Evolutionary conservation across 768 basidiomycete species (phyloP), one percentile per base, ranked within the genome.

Genomic region (Pleurotus platypus): DNA sequence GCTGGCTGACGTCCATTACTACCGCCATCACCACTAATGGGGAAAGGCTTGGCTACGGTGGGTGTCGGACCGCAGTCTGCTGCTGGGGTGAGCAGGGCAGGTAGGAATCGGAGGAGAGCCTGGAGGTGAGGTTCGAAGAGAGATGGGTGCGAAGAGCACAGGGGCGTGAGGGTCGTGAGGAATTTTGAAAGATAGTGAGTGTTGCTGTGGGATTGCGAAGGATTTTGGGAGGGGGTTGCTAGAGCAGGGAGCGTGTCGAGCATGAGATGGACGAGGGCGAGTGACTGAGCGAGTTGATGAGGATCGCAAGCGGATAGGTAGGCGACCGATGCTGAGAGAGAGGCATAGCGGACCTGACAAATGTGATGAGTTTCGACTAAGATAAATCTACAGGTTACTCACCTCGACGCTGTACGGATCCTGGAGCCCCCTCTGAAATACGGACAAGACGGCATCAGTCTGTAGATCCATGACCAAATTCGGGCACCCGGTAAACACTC

Each of bases 391-490:
- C 2, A 20, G 20, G 20, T 20, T 20, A 20, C 65, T 20, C 26
- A 82, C 88, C 63, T 88, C 85, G 53, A 89, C 72, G 63, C 81
- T 85, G 59, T 85, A 76, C 3, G 72, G 65, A 62, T 91, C 90
- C 66, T 85, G 81, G 24, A 92, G 67, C 0, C 90, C 90, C 18
- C 79, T 76, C 60, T 85, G 81, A 43, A 91, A 81, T 4, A 90
- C 82, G 1, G 76, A 73, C 35, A 90, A 66, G 0, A 92, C 88
- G 0, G 81, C 81, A 27, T 89, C 86, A 3, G 83, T 80, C 66
- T 89, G 85, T 16, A 92, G 75, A 68, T 91, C 88, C 77, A 87
- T 83, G 38, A 92, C 80, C 24, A 92, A 75, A 65, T 89, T 89
- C 3, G 89, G 86, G 56, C 85, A 86, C 2, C 86, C 86, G 0